phyloP scores from a whole-genome alignment of 2,329 filamentous ascomycete genomes.

The Exophiala mesophila region DNA sequence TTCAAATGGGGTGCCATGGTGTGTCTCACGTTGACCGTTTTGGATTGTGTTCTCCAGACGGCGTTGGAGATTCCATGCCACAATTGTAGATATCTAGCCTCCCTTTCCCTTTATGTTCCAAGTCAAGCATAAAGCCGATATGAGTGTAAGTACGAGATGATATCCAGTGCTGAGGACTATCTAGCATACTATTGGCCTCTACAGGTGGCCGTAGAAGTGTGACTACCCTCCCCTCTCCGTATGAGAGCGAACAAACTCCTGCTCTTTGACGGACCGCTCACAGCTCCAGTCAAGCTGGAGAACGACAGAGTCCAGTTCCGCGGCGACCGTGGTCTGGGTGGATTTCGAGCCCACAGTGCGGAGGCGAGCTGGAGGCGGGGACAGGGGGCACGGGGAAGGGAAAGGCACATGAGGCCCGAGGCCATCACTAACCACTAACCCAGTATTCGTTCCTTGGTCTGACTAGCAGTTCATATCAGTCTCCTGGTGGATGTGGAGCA shows the following conservation, averaged over 20 bases:
- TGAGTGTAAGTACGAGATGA: constrained; percentile 3
- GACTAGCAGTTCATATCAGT: constrained; percentile 5
- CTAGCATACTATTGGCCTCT: constrained; percentile 1
- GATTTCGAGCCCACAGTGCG: constrained; percentile 4
- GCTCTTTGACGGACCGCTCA: constrained; percentile 4
- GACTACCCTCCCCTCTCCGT: constrained; percentile 1
- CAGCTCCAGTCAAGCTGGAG: constrained; percentile 3
- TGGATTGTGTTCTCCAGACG: constrained; percentile 5
- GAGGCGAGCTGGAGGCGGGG: constrained; percentile 2
- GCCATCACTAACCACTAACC: constrained; percentile 3
- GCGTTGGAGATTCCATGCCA: background rate
- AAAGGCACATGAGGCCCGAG: constrained; percentile 5
- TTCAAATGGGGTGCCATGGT: constrained; percentile 9
- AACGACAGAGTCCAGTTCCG: constrained; percentile 1
- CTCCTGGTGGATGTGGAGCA: constrained; percentile 1
- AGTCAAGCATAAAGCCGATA: constrained; percentile 6
- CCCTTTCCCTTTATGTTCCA: background rate
- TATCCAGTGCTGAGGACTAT: constrained; percentile 4
- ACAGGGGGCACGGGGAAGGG: background rate
- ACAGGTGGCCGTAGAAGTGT: constrained; percentile 2
- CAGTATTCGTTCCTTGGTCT: constrained; percentile 4
- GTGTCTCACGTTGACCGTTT: constrained; percentile 3
- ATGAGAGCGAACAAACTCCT: constrained; percentile 5
- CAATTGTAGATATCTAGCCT: constrained; percentile 3
- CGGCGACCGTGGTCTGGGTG: constrained; percentile 2